Evolutionary conservation across 2,329 filamentous ascomycete species (phyloP).

Genomic region (Cladophialophora yegresii): DNA sequence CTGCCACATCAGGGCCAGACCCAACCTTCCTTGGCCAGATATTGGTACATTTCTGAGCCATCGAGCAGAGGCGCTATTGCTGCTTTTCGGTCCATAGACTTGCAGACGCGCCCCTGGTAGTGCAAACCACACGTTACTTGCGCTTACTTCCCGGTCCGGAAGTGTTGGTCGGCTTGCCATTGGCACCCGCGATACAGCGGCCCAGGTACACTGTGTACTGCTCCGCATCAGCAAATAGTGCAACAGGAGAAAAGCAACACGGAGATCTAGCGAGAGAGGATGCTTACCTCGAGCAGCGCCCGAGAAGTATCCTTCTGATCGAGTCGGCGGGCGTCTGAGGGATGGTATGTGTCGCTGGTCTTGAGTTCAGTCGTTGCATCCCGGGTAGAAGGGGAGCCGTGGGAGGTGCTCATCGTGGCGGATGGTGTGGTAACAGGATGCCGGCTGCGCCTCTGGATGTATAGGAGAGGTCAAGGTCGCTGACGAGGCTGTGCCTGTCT

Average conservation of each 20-base stretch:
- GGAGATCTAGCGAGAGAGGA: neutral
- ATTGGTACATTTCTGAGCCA: neutral
- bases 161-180: neutral
- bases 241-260: neutral
- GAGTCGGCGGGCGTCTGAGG: neutral
- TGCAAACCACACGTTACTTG: neutral
- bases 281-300: constrained; percentile 12
- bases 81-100: neutral
- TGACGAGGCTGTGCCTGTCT: neutral
- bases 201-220: constrained; percentile 15
- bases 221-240: neutral
- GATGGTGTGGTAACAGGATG: neutral
- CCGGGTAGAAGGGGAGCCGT: constrained; percentile 2
- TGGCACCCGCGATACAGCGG: constrained; percentile 8
- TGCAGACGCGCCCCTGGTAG: neutral
- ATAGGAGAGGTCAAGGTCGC: neutral
- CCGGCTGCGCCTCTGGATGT: neutral
- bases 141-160: constrained; percentile 1
- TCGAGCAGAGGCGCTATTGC: neutral
- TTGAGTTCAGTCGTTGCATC: neutral
- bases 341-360: neutral
- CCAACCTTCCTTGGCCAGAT: neutral
- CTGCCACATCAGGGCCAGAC: neutral
- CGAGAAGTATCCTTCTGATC: constrained; percentile 4
- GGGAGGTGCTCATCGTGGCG: constrained; percentile 10